phyloP scores from a whole-genome alignment of 805 yeast species.

The Saccharomyces paradoxus region DNA sequence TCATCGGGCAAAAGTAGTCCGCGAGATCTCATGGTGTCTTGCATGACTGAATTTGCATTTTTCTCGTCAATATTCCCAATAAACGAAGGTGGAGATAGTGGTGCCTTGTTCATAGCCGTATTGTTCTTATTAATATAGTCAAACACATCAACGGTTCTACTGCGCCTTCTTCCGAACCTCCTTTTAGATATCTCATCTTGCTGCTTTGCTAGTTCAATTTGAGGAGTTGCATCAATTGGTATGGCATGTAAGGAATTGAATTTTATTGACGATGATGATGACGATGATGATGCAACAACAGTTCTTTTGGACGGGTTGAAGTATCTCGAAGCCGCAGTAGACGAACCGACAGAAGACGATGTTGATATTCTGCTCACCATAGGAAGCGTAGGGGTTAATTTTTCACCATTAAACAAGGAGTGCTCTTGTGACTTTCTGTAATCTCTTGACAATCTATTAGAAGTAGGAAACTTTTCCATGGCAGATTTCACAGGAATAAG shows the following conservation, averaged over 20 bases:
- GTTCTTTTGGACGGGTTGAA: conserved; percentile 7
- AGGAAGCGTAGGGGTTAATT: neutral
- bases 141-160: conserved; percentile 26
- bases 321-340: conserved; percentile 2
- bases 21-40: neutral
- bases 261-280: conserved; percentile 10
- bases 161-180: conserved; percentile 20
- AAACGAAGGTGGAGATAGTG: neutral
- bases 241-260: neutral
- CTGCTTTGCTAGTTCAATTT: neutral
- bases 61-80: neutral
- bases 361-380: conserved; percentile 5
- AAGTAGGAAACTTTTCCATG: neutral
- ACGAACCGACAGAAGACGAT: conserved; percentile 2
- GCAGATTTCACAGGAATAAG: conserved; percentile 6
- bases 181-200: neutral
- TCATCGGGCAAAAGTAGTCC: neutral
- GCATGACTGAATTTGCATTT: neutral
- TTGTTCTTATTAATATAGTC: conserved; percentile 11
- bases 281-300: conserved; percentile 5
- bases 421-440: neutral
- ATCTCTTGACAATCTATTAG: neutral
- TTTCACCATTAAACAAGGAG: neutral
- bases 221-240: neutral
- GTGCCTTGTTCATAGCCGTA: neutral